These are phyloP conservation scores for Bolboschoenoplectus hybrid DNA, from an alignment of 202 grass and related monocot species.

Conservation along the genomic window DNA sequence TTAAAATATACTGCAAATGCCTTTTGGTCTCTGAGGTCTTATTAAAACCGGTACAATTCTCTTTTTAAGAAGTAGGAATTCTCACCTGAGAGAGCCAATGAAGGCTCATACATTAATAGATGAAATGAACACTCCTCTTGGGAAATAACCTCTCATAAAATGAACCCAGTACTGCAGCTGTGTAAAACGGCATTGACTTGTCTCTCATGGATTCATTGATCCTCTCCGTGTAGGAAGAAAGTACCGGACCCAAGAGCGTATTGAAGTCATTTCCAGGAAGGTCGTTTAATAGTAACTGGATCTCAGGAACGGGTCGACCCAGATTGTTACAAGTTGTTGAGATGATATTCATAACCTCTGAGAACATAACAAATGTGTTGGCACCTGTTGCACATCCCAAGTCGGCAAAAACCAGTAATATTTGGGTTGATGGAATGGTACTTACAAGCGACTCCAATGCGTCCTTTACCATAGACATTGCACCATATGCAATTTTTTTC, in stretches of 20 bases:
- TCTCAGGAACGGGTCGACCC: not conserved
- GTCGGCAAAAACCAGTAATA: slow-evolving; percentile 19
- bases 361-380: not conserved
- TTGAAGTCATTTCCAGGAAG: slow-evolving; percentile 44
- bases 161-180: slow-evolving; percentile 30
- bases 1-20: too few relatives aligned
- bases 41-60: too few relatives aligned
- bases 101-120: slow-evolving; percentile 35
- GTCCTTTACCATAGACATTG: not conserved
- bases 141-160: slow-evolving; percentile 42
- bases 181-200: slow-evolving; percentile 4
- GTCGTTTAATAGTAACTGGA: slow-evolving; percentile 35
- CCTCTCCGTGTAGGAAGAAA: not conserved
- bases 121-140: slow-evolving; percentile 38
- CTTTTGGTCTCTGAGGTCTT: too few relatives aligned
- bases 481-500: not conserved
- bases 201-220: not conserved
- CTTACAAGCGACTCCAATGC: not conserved
- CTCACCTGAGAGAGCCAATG: slow-evolving; percentile 45
- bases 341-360: slow-evolving; percentile 18
- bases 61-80: not conserved
- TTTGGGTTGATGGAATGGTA: not conserved
- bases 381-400: slow-evolving; percentile 33
- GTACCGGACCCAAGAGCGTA: not conserved
- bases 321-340: not conserved